Percentiles rank a stretch among this genome's conserved stretches.
Conservation (phyloP, 768 basidiomycete genomes). For the Tricholoma hemisulphureum region DNA sequence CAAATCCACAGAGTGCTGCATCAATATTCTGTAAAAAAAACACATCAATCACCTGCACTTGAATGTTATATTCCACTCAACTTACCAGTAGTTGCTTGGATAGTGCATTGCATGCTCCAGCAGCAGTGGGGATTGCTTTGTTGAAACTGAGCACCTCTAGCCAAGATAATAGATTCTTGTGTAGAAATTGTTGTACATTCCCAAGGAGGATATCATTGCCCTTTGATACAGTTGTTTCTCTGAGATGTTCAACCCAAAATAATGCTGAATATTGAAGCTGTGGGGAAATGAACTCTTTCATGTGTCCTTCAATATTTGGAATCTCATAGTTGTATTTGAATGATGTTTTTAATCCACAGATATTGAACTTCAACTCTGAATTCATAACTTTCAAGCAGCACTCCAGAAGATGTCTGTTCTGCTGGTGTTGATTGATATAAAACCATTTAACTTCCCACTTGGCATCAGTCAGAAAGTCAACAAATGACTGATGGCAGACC, state of each 20-base stretch:
- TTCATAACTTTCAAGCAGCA: not conserved
- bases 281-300: not conserved
- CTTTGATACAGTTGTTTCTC: not conserved
- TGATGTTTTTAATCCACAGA: not conserved
- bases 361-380: not conserved
- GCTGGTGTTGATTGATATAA: not conserved
- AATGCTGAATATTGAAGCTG: not conserved
- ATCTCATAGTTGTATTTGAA: not conserved
- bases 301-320: not conserved
- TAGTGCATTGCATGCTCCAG: not conserved
- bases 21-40: not conserved
- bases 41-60: not conserved
- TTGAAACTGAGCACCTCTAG: not conserved
- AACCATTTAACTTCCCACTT: not conserved
- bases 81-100: not conserved
- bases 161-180: not conserved
- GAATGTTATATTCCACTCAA: too few relatives aligned
- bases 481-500: not conserved
- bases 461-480: not conserved
- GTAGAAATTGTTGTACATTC: not conserved
- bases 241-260: not conserved
- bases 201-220: not conserved
- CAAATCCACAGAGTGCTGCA: too few relatives aligned
- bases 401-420: not conserved
- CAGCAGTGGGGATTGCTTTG: not conserved